Conservation (phyloP, 345 rosid genomes). For the Salix arbutifolia region DNA sequence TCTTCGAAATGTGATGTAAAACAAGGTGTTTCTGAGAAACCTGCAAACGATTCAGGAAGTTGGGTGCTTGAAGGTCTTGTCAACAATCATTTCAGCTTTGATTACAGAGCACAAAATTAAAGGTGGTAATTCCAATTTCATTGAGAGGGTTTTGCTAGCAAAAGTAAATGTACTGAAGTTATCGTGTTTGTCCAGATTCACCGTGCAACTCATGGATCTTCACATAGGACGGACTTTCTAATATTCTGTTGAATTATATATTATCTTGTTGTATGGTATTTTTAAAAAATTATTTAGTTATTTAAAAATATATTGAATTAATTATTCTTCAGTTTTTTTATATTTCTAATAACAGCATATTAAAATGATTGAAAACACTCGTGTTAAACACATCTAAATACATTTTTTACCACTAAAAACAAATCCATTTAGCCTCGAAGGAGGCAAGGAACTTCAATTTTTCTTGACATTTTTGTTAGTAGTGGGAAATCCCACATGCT, state of each 20-base stretch:
- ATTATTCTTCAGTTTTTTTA: too few species aligned
- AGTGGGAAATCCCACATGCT: constrained; percentile 22
- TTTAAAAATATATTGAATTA: too few species aligned
- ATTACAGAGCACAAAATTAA: background rate
- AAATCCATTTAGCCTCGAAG: background rate
- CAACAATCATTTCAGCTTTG: background rate
- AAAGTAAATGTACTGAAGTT: background rate
- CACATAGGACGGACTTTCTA: background rate
- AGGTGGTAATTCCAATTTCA: background rate
- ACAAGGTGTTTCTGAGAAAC: background rate
- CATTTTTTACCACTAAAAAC: too few species aligned
- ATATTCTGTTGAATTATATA: too few species aligned
- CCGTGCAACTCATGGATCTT: background rate
- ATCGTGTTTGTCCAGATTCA: background rate
- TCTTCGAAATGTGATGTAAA: background rate
- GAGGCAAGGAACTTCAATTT: background rate
- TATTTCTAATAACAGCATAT: too few species aligned
- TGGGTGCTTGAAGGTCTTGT: background rate
- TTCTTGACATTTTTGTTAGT: background rate
- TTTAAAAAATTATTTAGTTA: too few species aligned
- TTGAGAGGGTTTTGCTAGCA: background rate
- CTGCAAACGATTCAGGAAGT: background rate
- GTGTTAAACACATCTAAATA: too few species aligned
- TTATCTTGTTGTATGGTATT: too few species aligned
- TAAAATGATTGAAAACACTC: too few species aligned